Base-by-base conservation (phyloP, 2,329 filamentous ascomycete genomes). In the Trichoderma lentiforme region DNA sequence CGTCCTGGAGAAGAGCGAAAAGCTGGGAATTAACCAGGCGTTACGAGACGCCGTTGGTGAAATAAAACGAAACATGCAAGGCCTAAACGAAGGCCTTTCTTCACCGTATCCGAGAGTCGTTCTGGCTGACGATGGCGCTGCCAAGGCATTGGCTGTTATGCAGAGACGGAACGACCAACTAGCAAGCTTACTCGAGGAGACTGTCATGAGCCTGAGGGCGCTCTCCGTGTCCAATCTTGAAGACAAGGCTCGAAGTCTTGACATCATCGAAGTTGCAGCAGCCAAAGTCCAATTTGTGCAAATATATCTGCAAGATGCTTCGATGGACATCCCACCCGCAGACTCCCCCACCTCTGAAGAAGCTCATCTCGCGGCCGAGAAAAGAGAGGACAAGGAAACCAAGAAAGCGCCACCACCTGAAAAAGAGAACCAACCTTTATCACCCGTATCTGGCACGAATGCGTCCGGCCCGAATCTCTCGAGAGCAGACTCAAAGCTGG, bases 21-120 rank as follows among this genome's bases (percentile, higher is more conserved):
- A 90, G 77, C 89, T 94, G 73, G 92, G 92, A 7, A 91, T 96
- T 71, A 94, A 94, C 78, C 91, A 92, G 79, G 92, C 91, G 0
- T 89, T 96, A 7, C 88, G 93, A n/a, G 92, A 93, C 75, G 93
- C 93, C 21, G 88, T 96, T 78, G 91, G 90, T 9, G 93, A 97
- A 80, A 91, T 95, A 64, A 88, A 89, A 73, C 92, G 92, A 76
- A 94, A 94, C 75, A 89, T 95, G 75, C 88, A 92, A 76, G 87
- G 87, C 34, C 84, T 92, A 36, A 91, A 93, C 74, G 87, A 89
- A 71, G 83, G 85, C 3, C 83, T 86, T 36, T 84, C 82, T 34
- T 79, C 82, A 15, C 81, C 81, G 65, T 79, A 81, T 7, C 78
- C 80, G 12, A 80, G 79, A 57, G 79, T 81, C 53, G 74, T 82